Conservation (phyloP, 495 filamentous ascomycete genomes). For the Penicillium waksmanii region DNA sequence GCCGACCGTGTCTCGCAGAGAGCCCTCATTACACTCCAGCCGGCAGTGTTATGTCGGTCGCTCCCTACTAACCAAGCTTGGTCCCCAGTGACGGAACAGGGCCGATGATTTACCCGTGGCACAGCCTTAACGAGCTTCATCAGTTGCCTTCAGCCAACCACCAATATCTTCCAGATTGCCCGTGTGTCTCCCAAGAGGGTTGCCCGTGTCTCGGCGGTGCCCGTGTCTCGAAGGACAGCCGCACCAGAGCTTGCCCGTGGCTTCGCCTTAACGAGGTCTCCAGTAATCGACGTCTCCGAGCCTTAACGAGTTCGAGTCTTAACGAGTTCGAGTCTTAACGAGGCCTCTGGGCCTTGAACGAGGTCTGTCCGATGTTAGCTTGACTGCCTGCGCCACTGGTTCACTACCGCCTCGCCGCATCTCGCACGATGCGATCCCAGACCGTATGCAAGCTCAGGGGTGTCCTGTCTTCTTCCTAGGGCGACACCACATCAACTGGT, state of each 20-base stretch:
- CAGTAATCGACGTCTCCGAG: slow-evolving; percentile 8
- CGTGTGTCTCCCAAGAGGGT: slow-evolving; percentile 18
- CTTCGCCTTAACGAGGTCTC: slow-evolving; percentile 22
- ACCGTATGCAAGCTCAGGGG: slow-evolving; percentile 25
- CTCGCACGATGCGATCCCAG: slow-evolving; percentile 27
- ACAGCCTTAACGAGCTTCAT: slow-evolving; percentile 19
- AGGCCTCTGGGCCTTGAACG: slow-evolving; percentile 22
- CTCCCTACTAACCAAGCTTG: slow-evolving; percentile 26
- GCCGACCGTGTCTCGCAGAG: slow-evolving; percentile 20
- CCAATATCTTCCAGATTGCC: slow-evolving; percentile 16
- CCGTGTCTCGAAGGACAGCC: slow-evolving; percentile 15
- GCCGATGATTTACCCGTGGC: slow-evolving; percentile 15
- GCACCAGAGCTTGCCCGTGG: slow-evolving; percentile 17
- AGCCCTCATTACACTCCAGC: background rate
- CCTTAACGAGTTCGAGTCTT: no score
- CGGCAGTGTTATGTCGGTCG: slow-evolving; percentile 17
- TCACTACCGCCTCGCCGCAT: slow-evolving; percentile 24
- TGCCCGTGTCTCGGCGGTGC: slow-evolving; percentile 20
- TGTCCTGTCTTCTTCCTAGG: slow-evolving; percentile 26
- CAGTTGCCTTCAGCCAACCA: slow-evolving; percentile 19
- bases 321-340: slow-evolving; percentile 20
- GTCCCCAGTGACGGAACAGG: slow-evolving; percentile 16
- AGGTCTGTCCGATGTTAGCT: slow-evolving; percentile 23
- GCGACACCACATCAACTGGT: slow-evolving; percentile 21
- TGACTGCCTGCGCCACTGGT: slow-evolving; percentile 20